Base-by-base conservation (phyloP, 1,284 basidiomycete species). In the Tilletia walkeri region DNA sequence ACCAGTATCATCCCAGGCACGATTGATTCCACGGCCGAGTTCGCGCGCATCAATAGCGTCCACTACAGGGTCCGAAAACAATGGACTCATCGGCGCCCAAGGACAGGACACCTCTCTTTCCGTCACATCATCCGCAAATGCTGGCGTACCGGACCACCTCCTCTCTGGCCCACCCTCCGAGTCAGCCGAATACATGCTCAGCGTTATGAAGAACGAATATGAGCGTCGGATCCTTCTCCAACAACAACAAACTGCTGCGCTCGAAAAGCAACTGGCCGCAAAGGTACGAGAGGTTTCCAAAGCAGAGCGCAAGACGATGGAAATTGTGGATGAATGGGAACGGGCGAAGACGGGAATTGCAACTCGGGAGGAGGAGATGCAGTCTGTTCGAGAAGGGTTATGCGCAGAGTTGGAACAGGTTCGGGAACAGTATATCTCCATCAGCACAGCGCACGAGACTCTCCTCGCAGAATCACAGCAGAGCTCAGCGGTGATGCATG, bases 151-250 rank as follows among this genome's bases (percentile, higher is more conserved):
- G 3, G 59, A 63, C 59, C 36, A 38, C 36, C 59, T 63, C 36
- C 59, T 63, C 59, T 63, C 59, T 4, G 59, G 59, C 38, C 59
- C 59, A 34, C 59, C 59, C 36, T 63, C 59, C 59, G 59, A 39
- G 34, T 63, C 59, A 36, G 59, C 59, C 59, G 59, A 63, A 20
- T 63, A 63, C 59, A 38, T 63, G 36, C 59, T 63, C 30, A 12
- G 36, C 12, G 14, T 38, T 34, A 63, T 41, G 36, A 63, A 63
- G 59, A 63, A 63, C 36, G 59, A 63, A 20, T 63, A 63, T 36
- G 59, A 63, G 36, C 59, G 59, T 7, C 59, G 59, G 34, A 16
- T n/a, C 6, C 36, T 41, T 14, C 14, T 63, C 34, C 34, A 63
- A 12, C 18, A 39, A 6, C 59, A 39, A 14, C 30, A 63, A 41